Evolutionary conservation across 768 basidiomycete genomes (phyloP), one percentile per base, ranked within the genome.

Genomic region (Postia placenta): DNA sequence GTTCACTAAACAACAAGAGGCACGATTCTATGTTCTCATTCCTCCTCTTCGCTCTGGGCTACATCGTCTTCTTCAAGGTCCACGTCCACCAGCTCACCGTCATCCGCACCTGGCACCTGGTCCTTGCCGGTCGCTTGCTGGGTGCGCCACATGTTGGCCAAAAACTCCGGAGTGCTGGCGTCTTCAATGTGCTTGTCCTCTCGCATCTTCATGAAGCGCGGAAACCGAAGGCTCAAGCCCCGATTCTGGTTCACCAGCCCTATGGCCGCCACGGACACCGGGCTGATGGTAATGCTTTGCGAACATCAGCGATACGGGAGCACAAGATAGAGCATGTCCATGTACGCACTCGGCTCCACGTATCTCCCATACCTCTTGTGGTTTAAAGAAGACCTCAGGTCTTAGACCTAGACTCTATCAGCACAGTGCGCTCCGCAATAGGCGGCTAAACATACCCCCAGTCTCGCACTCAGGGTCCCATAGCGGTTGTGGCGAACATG

Each of bases 341-440:
- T n/a, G 15, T 42, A 22, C 26, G 7, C 52, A 62, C 84, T 87
- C 82, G 51, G 86, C 84, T 33, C 85, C 83, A 23, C 80, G 77
- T 49, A 95, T 87, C 68, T 96, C 92, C 93, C 93, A 96, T 14
- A 92, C 88, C 61, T 87, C 81, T 49, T 69, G 68, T 17, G 87
- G 85, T 54, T 73, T 75, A 60, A 88, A 86, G 62, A 81, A 88
- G 30, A 85, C 75, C 48, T 81, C 73, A 2, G 86, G 85, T 46
- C 57, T 74, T 51, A 81, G 78, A 2, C 80, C 84, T 85, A 48
- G 30, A n/a, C 26, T 39, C 33, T 27, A 25, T 44, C 38, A 26
- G 38, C 38, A 22, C 42, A 33, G 19, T 36, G 15, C 19, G 4
- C 33, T 35, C n/a, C n/a, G 11, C 7, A 43, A 9, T 28, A 14